Evolutionary conservation across 1,139 yeast genomes (phyloP).

Genomic region (Eremothecium cymbalariae): DNA sequence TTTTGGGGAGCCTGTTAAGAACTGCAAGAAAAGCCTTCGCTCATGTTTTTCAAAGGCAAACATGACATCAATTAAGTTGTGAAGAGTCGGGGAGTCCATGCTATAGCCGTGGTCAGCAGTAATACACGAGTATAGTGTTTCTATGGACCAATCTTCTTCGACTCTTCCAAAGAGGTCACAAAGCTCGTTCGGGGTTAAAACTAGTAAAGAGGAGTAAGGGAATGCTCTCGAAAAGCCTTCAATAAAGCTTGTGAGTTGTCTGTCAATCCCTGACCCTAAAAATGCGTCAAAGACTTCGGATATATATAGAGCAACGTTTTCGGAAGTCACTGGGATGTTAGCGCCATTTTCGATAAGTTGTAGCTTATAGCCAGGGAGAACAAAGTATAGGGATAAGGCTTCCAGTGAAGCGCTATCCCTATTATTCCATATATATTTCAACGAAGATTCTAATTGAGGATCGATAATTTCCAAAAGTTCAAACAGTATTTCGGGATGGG

Average conservation of each 20-base stretch:
- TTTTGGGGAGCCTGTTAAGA: slow-evolving; percentile 88
- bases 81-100: slow-evolving; percentile 58
- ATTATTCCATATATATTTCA: slow-evolving; percentile 44
- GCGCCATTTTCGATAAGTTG: slow-evolving; percentile 54
- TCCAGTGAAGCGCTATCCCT: slow-evolving; percentile 29
- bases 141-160: slow-evolving; percentile 80
- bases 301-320: slow-evolving; percentile 55
- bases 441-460: slow-evolving; percentile 50
- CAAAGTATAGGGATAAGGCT: slow-evolving; percentile 55
- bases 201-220: slow-evolving; percentile 63
- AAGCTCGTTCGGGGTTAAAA: slow-evolving; percentile 69
- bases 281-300: slow-evolving; percentile 52
- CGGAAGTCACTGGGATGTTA: slow-evolving; percentile 40
- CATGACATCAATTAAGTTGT: slow-evolving; percentile 53
- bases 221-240: slow-evolving; percentile 80
- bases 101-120: slow-evolving; percentile 90
- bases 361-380: slow-evolving; percentile 67
- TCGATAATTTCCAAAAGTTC: slow-evolving; percentile 50
- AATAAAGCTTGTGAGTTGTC: slow-evolving; percentile 62
- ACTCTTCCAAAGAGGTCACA: slow-evolving; percentile 62
- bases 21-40: slow-evolving; percentile 70
- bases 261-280: slow-evolving; percentile 53
- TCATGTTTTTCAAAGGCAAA: slow-evolving; percentile 45
- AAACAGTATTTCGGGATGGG: slow-evolving; percentile 31
- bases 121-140: slow-evolving; percentile 50